Base-by-base conservation (phyloP, 2,329 filamentous ascomycete species). In the Coleophoma crateriformis region DNA sequence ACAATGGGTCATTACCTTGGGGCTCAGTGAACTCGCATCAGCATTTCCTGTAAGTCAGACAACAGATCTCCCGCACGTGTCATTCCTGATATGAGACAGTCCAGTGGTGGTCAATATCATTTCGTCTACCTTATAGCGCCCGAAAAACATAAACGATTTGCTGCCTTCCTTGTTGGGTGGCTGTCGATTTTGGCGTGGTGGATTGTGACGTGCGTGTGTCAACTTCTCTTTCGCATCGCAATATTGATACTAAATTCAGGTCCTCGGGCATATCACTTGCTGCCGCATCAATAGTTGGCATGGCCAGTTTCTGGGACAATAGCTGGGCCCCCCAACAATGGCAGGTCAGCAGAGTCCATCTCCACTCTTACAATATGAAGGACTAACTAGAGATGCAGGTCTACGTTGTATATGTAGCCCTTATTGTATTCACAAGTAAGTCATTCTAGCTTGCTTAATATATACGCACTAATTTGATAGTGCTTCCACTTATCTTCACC, bases 61-160 rank as follows among this genome's bases (percentile, higher is more conserved):
- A 7, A 2, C 35, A 14, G 35, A 14, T 6, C 7, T 8, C 7
- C 15, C 13, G 13, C 35, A 38, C 13, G 7, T 7, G 4, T 7
- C 35, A 38, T n/a, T 14, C 6, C 12, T 14, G 15, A n/a, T 14
- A 4, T 38, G 13, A 17, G 15, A 17, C 32, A 44, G 41, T 60
- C 57, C 2, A 55, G 42, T 4, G 56, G 59, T 27, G 62, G 64
- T 5, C 64, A 65, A 47, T 67, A 66, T 45, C 63, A 67, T 47
- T 64, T 63, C 40, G 60, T 58, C 2, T 66, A 54, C 48, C 62
- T 66, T 40, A 22, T 51, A 10, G 45, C 49, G 33, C 33, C 49
- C 3, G 45, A 47, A 27, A 51, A 51, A 33, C 43, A 15, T 8
- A 45, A 20, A 27, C n/a, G 27, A 19, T 51, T 51, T 41, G 40